Evolutionary conservation across 2,329 filamentous ascomycete genomes (phyloP).

Genomic region (Chaetomium sp.): DNA sequence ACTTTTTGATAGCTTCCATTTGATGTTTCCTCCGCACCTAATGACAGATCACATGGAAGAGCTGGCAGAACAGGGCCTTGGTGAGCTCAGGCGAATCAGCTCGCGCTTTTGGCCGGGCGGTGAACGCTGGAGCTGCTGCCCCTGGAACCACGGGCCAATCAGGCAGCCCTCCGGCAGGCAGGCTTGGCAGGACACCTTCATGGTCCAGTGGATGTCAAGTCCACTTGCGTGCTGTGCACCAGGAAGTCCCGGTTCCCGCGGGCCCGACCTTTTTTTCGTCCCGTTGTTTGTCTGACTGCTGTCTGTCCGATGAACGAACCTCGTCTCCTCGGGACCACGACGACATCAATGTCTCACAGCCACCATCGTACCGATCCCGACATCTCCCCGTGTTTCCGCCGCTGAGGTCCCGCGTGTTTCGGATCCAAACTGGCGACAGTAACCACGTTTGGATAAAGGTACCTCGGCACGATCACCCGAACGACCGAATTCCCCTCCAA

Average conservation of each 20-base stretch:
- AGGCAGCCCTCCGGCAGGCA: no score
- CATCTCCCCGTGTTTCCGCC: not conserved
- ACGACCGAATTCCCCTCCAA: constrained; percentile 12
- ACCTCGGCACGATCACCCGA: not conserved
- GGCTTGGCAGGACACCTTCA: no score
- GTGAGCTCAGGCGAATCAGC: not conserved
- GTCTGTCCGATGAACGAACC: no score
- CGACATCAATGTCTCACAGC: constrained; percentile 7
- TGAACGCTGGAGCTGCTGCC: not conserved
- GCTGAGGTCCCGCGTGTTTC: not conserved
- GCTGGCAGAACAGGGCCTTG: no score
- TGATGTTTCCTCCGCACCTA: no score
- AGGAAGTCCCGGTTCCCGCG: not conserved
- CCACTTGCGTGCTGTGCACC: not conserved
- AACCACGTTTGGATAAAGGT: not conserved
- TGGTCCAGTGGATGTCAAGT: no score
- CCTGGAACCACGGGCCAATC: no score
- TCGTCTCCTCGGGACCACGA: not conserved
- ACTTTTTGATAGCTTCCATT: no score
- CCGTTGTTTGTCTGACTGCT: not conserved
- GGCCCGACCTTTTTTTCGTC: not conserved
- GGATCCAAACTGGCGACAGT: constrained; percentile 10
- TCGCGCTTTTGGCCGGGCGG: not conserved
- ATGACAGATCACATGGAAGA: no score
- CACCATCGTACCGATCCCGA: not conserved